phyloP scores from a whole-genome alignment of 1,284 basidiomycete genomes.

The Heterobasidion annosum region DNA sequence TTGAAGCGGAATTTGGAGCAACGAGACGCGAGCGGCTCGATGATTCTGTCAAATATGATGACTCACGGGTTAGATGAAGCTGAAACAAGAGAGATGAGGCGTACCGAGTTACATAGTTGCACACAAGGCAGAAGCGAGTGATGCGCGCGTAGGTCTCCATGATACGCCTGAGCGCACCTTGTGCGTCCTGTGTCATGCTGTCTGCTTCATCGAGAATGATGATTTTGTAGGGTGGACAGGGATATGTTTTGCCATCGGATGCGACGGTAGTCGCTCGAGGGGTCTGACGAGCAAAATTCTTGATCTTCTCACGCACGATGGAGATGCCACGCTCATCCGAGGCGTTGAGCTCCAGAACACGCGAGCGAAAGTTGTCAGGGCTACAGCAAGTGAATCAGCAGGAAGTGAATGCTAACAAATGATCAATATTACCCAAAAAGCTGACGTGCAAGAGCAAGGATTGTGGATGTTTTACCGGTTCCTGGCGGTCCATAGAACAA shows the following conservation, averaged over 20 bases:
- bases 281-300: constrained; percentile 94
- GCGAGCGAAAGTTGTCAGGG: constrained; percentile 88
- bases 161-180: constrained; percentile 90
- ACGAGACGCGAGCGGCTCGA: constrained; percentile 96
- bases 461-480: constrained; percentile 98
- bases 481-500: constrained; percentile 99
- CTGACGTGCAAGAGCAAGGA: constrained; percentile 89
- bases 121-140: constrained; percentile 96
- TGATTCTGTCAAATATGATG: constrained; percentile 60
- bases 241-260: constrained; percentile 81
- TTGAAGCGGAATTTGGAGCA: constrained; percentile 99
- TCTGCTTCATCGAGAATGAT: constrained; percentile 99
- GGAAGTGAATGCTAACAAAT: background rate
- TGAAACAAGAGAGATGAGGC: constrained; percentile 13
- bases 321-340: constrained; percentile 97
- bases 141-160: constrained; percentile 98
- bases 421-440: constrained; percentile 75
- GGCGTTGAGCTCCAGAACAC: constrained; percentile 97
- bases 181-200: constrained; percentile 99
- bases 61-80: background rate
- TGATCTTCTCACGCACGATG: constrained; percentile 98
- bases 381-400: constrained; percentile 30
- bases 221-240: constrained; percentile 98
- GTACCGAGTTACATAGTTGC: constrained; percentile 98
- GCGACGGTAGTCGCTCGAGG: constrained; percentile 69